Base-by-base conservation (phyloP, 2,329 filamentous ascomycete genomes). In the Dendrostoma leiphaemia region DNA sequence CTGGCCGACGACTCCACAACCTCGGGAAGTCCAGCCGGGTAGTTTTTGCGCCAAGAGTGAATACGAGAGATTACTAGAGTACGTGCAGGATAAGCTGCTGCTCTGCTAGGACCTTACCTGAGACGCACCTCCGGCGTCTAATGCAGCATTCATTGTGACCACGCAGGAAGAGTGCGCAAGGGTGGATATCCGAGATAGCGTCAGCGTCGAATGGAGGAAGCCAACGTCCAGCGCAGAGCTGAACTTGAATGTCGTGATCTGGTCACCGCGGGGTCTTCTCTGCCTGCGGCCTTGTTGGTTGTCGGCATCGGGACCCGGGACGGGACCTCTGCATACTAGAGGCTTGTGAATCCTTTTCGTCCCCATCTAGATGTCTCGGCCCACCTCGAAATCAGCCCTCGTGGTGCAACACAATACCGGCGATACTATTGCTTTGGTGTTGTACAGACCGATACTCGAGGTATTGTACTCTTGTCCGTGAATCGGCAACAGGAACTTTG, bases 111-210 rank as follows among this genome's bases (percentile, higher is more conserved):
- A n/a, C n/a, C n/a, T n/a, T n/a, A n/a, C n/a, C 26, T 37, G n/a
- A 19, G 32, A 38, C 6, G 21, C 35, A 23, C n/a, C 15, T 3
- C 19, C 24, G 17, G 28, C 48, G 17, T 29, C 35, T 41, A 50
- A 29, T 32, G 48, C 48, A 43, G 47, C 28, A 51, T 48, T 23
- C 38, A 48, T 38, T 48, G 23, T 23, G 12, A 23, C 21, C 24
- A 21, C 17, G 29, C 37, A 50, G 48, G 28, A 43, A 24, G 35
- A 23, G 35, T 44, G 21, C 32, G 38, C 37, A 23, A 26, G 37
- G 38, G 29, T 34, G 48, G 21, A 13, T 23, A 28, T 15, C 9
- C 29, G 8, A 32, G 37, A 51, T 51, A 51, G 48, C 19, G 13
- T 35, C 32, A 24, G 21, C 38, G 9, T 41, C 38, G 38, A 23